Evolutionary conservation across 768 basidiomycete species (phyloP).

Genomic region (Lenzites betulinus): DNA sequence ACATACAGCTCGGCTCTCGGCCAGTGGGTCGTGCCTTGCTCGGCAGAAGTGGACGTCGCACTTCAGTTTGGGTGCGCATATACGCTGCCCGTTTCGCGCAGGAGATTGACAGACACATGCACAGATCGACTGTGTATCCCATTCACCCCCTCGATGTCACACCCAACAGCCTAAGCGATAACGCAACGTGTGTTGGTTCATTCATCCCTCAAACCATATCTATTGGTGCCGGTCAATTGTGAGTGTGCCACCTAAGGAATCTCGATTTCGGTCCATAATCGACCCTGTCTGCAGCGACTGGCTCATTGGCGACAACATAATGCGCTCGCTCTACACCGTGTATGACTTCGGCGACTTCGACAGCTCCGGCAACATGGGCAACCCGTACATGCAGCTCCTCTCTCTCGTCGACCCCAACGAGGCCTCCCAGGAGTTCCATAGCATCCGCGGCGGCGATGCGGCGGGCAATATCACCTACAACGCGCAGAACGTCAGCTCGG

Average conservation of each 20-base stretch:
- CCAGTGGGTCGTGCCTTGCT: slow-evolving; percentile 77
- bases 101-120: background rate
- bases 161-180: slow-evolving; percentile 46
- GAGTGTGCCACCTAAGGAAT: slow-evolving; percentile 28
- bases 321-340: slow-evolving; percentile 79
- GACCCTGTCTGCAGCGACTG: slow-evolving; percentile 56
- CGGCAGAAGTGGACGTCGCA: slow-evolving; percentile 74
- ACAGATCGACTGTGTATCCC: slow-evolving; percentile 72
- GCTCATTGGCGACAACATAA: slow-evolving; percentile 80
- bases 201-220: slow-evolving; percentile 66
- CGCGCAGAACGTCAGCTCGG: slow-evolving; percentile 40
- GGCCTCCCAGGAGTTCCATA: slow-evolving; percentile 73
- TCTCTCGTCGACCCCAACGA: slow-evolving; percentile 66
- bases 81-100: background rate
- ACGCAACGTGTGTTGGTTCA: slow-evolving; percentile 65
- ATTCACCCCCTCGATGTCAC: slow-evolving; percentile 80
- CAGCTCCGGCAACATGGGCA: slow-evolving; percentile 60
- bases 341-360: slow-evolving; percentile 87
- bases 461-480: slow-evolving; percentile 70
- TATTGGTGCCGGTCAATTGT: slow-evolving; percentile 70
- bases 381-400: slow-evolving; percentile 78
- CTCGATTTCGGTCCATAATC: slow-evolving; percentile 7
- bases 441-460: slow-evolving; percentile 63
- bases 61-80: slow-evolving; percentile 69
- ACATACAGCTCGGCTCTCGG: slow-evolving; percentile 49